These are phyloP conservation scores for Micractinium sp. DNA, from an alignment of 139 green algal species.

Conservation along the genomic window DNA sequence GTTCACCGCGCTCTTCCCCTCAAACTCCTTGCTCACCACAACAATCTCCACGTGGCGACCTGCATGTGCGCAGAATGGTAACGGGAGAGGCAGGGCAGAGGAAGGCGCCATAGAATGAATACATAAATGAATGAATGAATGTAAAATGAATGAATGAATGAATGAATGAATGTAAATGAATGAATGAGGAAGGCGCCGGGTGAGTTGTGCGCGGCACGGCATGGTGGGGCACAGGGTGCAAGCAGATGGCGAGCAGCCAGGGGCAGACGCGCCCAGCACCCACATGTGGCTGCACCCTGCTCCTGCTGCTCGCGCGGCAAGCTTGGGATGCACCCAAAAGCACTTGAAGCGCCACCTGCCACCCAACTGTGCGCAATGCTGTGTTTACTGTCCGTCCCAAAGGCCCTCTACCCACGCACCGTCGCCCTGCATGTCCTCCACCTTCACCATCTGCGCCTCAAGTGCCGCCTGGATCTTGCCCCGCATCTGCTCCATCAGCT, in stretches of 20 bases:
- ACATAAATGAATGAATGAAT: too few relatives aligned
- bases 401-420: background rate
- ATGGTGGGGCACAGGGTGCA: too few relatives aligned
- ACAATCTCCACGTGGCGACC: constrained; percentile 84
- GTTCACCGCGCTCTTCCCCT: constrained; percentile 77
- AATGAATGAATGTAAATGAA: too few relatives aligned
- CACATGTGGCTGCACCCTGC: background rate
- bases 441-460: constrained; percentile 57
- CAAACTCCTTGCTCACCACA: constrained; percentile 76
- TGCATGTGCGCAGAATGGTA: constrained; percentile 24
- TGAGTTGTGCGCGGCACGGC: background rate
- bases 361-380: too few relatives aligned
- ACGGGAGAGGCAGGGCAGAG: background rate
- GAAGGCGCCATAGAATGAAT: too few relatives aligned
- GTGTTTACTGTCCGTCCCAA: too few relatives aligned
- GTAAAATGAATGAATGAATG: too few relatives aligned
- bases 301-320: background rate
- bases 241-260: background rate
- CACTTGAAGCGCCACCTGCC: background rate
- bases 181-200: background rate
- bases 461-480: constrained; percentile 57
- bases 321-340: background rate
- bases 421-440: constrained; percentile 65
- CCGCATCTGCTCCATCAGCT: constrained; percentile 43
- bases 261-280: background rate